These are phyloP conservation scores for Diddensiella caesifluorescens DNA, from an alignment of 805 yeast genomes.

Conservation along the genomic window DNA sequence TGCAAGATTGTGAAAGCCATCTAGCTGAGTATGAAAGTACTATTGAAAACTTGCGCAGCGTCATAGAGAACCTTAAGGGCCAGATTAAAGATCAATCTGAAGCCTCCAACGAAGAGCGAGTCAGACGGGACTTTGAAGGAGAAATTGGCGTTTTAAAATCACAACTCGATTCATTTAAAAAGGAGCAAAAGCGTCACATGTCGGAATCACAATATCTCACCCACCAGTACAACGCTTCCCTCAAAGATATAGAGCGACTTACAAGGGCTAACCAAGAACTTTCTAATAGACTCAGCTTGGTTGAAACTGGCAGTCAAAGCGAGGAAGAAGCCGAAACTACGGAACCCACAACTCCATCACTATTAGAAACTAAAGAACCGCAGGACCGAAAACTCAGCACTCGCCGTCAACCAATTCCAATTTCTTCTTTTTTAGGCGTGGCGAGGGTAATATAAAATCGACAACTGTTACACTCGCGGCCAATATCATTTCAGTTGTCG, in stretches of 20 bases:
- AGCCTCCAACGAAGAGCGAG: neutral
- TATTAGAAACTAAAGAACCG: neutral
- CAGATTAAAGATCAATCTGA: neutral
- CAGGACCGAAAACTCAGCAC: neutral
- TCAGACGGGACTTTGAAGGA: constrained; percentile 1
- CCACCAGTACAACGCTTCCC: constrained; percentile 17
- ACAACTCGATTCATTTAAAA: constrained; percentile 11
- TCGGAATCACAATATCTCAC: constrained; percentile 21
- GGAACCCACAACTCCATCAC: neutral
- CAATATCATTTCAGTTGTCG: constrained; percentile 7
- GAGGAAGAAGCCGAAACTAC: neutral
- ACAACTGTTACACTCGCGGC: constrained; percentile 14
- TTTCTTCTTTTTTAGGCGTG: constrained; percentile 7
- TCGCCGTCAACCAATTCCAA: constrained; percentile 1
- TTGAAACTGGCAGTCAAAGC: neutral
- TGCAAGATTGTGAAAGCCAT: neutral
- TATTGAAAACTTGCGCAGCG: constrained; percentile 5
- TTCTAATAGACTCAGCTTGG: neutral
- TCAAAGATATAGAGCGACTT: constrained; percentile 11
- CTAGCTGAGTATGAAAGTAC: neutral
- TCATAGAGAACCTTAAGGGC: constrained; percentile 1
- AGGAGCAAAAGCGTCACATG: constrained; percentile 17
- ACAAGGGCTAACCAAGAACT: constrained; percentile 1
- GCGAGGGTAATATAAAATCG: constrained; percentile 11
- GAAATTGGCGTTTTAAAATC: constrained; percentile 4